phyloP scores from a whole-genome alignment of 208 protist genomes.

The Trypanosoma lewisi region DNA sequence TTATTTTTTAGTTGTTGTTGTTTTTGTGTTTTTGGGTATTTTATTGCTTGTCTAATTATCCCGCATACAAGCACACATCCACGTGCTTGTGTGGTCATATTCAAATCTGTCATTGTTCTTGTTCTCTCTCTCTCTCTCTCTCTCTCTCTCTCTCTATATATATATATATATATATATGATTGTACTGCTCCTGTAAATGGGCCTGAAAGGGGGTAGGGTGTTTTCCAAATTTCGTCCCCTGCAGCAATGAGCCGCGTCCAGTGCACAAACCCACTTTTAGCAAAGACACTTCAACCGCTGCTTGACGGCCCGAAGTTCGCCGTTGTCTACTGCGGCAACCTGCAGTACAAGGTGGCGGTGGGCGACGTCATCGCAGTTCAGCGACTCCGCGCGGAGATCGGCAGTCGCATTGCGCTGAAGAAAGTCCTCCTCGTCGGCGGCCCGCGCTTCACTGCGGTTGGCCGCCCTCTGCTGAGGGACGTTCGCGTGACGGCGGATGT shows the following conservation, averaged over 20 bases:
- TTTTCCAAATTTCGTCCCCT: too few species aligned
- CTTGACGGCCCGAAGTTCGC: conserved; percentile 76
- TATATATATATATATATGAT: too few species aligned
- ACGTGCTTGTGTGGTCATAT: too few species aligned
- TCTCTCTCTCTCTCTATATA: too few species aligned
- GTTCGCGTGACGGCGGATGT: conserved; percentile 75
- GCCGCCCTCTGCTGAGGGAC: conserved; percentile 71
- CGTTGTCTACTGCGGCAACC: conserved; percentile 85
- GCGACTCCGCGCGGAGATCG: conserved; percentile 75
- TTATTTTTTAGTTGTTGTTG: conserved; percentile 22
- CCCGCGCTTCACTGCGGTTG: conserved; percentile 83
- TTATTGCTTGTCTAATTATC: too few species aligned
- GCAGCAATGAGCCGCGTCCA: conserved; percentile 25
- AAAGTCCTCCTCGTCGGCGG: conserved; percentile 90
- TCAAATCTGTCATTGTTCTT: too few species aligned
- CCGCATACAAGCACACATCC: too few species aligned
- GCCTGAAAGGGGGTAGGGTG: conserved; percentile 4
- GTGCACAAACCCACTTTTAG: conserved; percentile 40
- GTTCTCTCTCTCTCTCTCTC: too few species aligned
- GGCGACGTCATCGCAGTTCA: conserved; percentile 88
- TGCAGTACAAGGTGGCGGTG: conserved; percentile 85
- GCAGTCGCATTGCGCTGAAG: conserved; percentile 79
- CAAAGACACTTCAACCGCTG: conserved; percentile 44
- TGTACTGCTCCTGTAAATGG: too few species aligned
- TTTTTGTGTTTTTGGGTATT: too few species aligned